Percentiles rank a stretch among this genome's conserved stretches.
phyloP scores from a whole-genome alignment of 331 rosid genomes.

The Rhamnella rubrinervis region DNA sequence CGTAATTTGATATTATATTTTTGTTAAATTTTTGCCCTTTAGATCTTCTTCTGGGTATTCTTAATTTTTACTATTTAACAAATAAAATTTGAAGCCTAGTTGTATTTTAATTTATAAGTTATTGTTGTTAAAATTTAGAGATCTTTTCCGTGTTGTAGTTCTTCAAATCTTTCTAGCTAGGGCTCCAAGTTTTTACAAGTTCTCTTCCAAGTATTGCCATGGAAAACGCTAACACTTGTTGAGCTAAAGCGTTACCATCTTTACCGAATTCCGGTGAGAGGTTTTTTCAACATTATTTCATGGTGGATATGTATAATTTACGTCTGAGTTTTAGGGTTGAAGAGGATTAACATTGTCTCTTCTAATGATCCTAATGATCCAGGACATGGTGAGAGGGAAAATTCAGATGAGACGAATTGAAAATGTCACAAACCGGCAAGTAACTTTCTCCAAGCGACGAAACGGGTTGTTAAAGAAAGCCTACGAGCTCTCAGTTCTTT shows the following conservation, averaged over 20 bases:
- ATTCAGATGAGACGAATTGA: slow-evolving; percentile 53
- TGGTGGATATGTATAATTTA: too few species aligned
- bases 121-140: too few species aligned
- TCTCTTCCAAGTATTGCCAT: too few species aligned
- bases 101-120: too few species aligned
- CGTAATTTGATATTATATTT: background rate
- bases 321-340: background rate
- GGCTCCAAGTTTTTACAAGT: too few species aligned
- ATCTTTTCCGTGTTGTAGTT: too few species aligned
- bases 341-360: background rate
- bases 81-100: too few species aligned
- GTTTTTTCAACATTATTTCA: background rate
- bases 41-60: too few species aligned
- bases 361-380: background rate
- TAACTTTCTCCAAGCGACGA: slow-evolving; percentile 52
- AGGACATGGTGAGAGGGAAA: slow-evolving; percentile 55
- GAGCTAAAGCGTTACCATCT: background rate
- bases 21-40: too few species aligned
- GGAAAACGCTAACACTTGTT: background rate
- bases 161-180: too few species aligned
- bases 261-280: background rate
- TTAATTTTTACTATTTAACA: too few species aligned
- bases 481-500: slow-evolving; percentile 51
- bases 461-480: slow-evolving; percentile 57
- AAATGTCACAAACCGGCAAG: slow-evolving; percentile 53